phyloP scores from a whole-genome alignment of 2,329 filamentous ascomycete species.

The Berkeleyomyces basicola region DNA sequence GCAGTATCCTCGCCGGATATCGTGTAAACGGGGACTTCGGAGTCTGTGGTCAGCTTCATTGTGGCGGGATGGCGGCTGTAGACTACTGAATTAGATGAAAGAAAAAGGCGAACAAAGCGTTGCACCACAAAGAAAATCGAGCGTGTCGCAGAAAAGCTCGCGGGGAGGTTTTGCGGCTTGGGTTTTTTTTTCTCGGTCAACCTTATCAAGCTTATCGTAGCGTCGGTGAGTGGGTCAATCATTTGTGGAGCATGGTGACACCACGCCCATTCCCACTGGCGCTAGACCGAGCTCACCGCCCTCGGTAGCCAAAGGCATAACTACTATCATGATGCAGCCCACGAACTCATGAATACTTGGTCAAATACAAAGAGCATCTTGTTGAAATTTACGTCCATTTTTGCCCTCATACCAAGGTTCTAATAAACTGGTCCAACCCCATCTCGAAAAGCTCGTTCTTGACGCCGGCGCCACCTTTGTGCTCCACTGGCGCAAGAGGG shows the following conservation, averaged over 20 bases:
- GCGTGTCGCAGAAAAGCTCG: conserved; percentile 8
- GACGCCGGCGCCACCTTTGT: conserved; percentile 51
- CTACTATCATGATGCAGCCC: neutral
- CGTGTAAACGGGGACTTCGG: conserved; percentile 80
- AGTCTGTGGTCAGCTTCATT: conserved; percentile 73
- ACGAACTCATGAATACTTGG: neutral
- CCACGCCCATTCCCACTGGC: too few species aligned
- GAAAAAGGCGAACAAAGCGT: neutral
- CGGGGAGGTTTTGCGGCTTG: conserved; percentile 6
- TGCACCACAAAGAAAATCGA: neutral
- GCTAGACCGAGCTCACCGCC: conserved; percentile 2
- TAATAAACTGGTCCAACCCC: conserved; percentile 61
- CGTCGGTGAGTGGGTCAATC: conserved; percentile 3
- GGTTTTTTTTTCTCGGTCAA: conserved; percentile 11
- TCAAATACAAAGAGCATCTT: neutral
- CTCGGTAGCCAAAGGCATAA: neutral
- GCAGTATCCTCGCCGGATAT: conserved; percentile 82
- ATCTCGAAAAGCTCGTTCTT: conserved; percentile 56
- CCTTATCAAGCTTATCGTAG: conserved; percentile 7
- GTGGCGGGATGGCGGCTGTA: conserved; percentile 6
- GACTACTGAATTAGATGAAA: neutral
- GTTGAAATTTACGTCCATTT: conserved; percentile 27
- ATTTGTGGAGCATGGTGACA: neutral
- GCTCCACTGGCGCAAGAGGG: conserved; percentile 49
- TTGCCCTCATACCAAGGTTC: conserved; percentile 27